Conservation (phyloP, 345 rosid genomes). For the Arabidopsis suecica region DNA sequence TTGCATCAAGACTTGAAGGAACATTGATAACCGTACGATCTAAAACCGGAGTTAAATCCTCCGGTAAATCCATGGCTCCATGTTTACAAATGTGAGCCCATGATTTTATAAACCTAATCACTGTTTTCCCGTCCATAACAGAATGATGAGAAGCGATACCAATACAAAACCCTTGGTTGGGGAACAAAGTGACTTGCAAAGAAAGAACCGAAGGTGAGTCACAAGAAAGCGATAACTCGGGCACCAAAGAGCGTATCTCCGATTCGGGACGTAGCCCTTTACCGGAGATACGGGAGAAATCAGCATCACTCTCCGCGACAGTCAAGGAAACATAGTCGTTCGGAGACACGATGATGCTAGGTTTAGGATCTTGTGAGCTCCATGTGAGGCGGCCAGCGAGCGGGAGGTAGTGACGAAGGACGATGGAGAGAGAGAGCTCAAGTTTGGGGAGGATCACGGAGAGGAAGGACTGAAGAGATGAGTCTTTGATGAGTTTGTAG, state of each 20-base stretch:
- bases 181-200: slow-evolving; percentile 36
- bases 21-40: slow-evolving; percentile 44
- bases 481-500: slow-evolving; percentile 36
- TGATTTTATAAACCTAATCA: slow-evolving; percentile 29
- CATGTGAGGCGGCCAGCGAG: slow-evolving; percentile 40
- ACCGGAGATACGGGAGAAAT: slow-evolving; percentile 25
- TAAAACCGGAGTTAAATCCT: slow-evolving; percentile 36
- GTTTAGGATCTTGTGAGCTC: slow-evolving; percentile 34
- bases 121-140: slow-evolving; percentile 31
- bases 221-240: slow-evolving; percentile 6
- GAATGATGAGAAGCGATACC: slow-evolving; percentile 41
- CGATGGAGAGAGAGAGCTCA: slow-evolving; percentile 38
- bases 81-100: slow-evolving; percentile 40
- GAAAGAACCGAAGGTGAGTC: neutral
- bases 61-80: neutral
- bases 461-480: slow-evolving; percentile 18
- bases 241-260: slow-evolving; percentile 31
- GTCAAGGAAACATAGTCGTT: slow-evolving; percentile 40
- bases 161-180: slow-evolving; percentile 36
- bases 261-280: slow-evolving; percentile 13
- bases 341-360: slow-evolving; percentile 32
- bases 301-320: slow-evolving; percentile 28
- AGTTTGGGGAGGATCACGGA: slow-evolving; percentile 41
- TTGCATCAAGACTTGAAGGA: slow-evolving; percentile 4
- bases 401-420: slow-evolving; percentile 40